Percentiles rank a stretch among this genome's conserved stretches.
phyloP scores from a whole-genome alignment of 805 yeast genomes.

The Cyberlindnera suaveolens region DNA sequence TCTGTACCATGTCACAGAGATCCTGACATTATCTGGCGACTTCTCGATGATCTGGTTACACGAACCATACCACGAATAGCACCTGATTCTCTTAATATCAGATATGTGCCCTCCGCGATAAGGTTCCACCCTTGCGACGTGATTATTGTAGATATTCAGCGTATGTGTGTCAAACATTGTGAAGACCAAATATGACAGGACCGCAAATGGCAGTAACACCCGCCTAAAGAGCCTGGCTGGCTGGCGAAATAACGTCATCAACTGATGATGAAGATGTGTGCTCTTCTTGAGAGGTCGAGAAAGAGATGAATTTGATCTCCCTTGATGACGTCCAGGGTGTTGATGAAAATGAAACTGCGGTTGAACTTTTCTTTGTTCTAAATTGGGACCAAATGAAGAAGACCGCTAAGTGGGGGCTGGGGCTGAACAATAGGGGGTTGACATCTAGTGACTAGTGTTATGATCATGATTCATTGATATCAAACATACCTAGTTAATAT shows the following conservation, averaged over 20 bases:
- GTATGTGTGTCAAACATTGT: conserved; percentile 17
- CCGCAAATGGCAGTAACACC: conserved; percentile 12
- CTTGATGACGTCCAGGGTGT: background rate
- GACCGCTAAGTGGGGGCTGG: too few species aligned
- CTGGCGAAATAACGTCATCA: background rate
- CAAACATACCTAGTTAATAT: too few species aligned
- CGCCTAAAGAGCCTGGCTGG: conserved; percentile 10
- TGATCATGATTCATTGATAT: too few species aligned
- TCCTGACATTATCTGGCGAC: conserved; percentile 1
- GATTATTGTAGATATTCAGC: conserved; percentile 16
- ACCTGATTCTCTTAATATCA: conserved; percentile 24
- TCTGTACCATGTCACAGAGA: conserved; percentile 20
- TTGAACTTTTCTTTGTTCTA: too few species aligned
- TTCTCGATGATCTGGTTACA: conserved; percentile 23
- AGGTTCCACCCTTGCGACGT: conserved; percentile 11
- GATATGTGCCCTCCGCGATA: conserved; percentile 27
- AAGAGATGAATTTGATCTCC: too few species aligned
- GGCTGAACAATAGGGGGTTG: too few species aligned
- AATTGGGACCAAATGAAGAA: too few species aligned
- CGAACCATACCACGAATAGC: conserved; percentile 26
- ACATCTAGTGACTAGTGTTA: too few species aligned
- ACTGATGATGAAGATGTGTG: background rate
- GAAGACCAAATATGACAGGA: conserved; percentile 8
- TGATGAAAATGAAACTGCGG: too few species aligned
- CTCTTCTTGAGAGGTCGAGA: too few species aligned